These are phyloP conservation scores for Ambrosia artemisiifolia DNA, from an alignment of 129 eudicot species.

Conservation along the genomic window DNA sequence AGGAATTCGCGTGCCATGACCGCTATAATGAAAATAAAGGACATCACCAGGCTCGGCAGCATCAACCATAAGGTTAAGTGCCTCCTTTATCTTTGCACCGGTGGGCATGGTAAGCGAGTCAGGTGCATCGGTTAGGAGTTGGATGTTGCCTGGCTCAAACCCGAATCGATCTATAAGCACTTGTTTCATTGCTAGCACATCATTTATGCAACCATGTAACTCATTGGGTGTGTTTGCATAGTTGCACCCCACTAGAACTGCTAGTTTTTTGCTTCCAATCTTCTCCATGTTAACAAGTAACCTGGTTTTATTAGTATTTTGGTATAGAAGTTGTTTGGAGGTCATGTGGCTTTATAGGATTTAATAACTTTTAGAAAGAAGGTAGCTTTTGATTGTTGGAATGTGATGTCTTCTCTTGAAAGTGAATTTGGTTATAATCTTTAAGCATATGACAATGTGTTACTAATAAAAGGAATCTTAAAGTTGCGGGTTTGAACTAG, in stretches of 20 bases:
- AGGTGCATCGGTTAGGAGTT: constrained; percentile 58
- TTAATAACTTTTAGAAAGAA: constrained; percentile 11
- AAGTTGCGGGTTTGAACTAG: too few species aligned
- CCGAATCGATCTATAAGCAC: constrained; percentile 49
- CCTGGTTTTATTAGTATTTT: not conserved
- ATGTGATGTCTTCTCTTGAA: constrained; percentile 27
- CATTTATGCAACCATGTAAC: constrained; percentile 91
- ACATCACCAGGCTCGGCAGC: constrained; percentile 59
- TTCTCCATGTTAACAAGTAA: constrained; percentile 33
- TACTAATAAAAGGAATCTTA: too few species aligned
- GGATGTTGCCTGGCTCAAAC: constrained; percentile 44
- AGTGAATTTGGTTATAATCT: constrained; percentile 13
- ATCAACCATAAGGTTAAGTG: constrained; percentile 61
- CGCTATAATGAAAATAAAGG: constrained; percentile 78
- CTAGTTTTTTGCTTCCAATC: constrained; percentile 49
- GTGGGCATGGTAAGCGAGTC: constrained; percentile 56
- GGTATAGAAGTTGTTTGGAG: not conserved
- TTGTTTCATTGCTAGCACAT: constrained; percentile 62
- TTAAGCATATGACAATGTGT: constrained; percentile 17
- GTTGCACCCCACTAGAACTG: constrained; percentile 88
- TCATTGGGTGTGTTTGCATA: constrained; percentile 71
- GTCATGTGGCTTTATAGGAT: constrained; percentile 18
- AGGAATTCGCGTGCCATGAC: constrained; percentile 75
- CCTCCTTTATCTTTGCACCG: constrained; percentile 72
- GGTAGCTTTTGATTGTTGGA: constrained; percentile 20